Base-by-base conservation (phyloP, 306 rosid genomes). In the Urtica urens region DNA sequence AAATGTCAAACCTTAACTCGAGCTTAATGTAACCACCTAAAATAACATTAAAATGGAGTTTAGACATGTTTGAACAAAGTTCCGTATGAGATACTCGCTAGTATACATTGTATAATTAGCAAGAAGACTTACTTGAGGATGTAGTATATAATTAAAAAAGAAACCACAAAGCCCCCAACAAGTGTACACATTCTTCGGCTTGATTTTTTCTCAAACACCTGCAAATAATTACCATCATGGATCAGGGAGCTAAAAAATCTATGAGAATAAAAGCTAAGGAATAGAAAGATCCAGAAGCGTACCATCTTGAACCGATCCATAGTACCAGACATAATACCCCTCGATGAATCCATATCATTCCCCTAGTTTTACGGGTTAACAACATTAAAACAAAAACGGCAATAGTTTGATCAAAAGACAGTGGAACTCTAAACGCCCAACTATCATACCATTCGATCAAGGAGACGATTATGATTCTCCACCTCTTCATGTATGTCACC, bases 261-360 rank as follows among this genome's bases (percentile, higher is more conserved):
- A 51, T 46, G 41, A 18, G 67, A 18, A 59, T 49, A 50, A 23
- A 40, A 10, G 10, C 45, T 16, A 21, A 13, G 38, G 38, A 16
- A 21, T 39, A 27, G 62, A 50, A 27, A 10, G 30, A 62, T 51
- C 10, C 23, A 17, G 34, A 21, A 35, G 11, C 2, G 20, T 75
- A 90, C 99, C 95, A 45, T 85, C 74, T 81, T 90, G 73, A 90
- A 81, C 61, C 94, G 78, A 47, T 82, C 92, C 99, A 90, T 90
- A 55, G 99, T 90, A 64, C 95, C 83, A 45, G 72, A 66, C 94
- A 90, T 84, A 67, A 81, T 58, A 53, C 95, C 99, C 79, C 95
- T 79, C 58, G 95, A 81, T 58, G 79, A 77, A 64, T 85, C 99
- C 99, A 85, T 90, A 58, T 66, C 57, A 53, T 62, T 77, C 27